Percentiles rank a stretch among this genome's conserved stretches.
phyloP scores from a whole-genome alignment of 2,329 filamentous ascomycete genomes.

The Trichoderma breve region DNA sequence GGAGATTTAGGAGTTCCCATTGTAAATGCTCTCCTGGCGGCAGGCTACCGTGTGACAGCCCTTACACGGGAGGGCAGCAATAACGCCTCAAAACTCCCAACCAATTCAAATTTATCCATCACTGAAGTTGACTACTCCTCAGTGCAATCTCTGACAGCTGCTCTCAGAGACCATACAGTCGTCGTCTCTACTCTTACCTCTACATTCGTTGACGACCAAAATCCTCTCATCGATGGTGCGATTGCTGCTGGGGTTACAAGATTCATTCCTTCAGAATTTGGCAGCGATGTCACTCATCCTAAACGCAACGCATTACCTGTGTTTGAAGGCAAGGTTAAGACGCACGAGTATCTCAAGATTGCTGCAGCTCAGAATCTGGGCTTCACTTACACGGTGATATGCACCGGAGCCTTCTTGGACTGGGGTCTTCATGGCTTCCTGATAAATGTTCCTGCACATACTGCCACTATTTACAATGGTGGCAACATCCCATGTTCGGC shows the following conservation, averaged over 20 bases:
- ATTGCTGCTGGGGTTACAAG: not conserved
- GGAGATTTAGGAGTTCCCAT: not conserved
- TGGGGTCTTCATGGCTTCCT: not conserved
- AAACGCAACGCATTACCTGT: not conserved
- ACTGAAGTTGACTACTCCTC: not conserved
- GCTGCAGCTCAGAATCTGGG: not conserved
- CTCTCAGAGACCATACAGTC: not conserved
- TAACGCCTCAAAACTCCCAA: not conserved
- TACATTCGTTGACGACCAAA: not conserved
- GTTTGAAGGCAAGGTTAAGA: not conserved
- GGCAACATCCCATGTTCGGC: constrained; percentile 2
- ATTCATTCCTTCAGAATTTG: constrained; percentile 6
- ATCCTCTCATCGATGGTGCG: not conserved
- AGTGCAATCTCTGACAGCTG: not conserved
- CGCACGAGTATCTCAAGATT: not conserved
- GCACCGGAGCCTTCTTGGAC: not conserved
- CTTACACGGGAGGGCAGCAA: not conserved
- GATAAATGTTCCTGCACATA: not conserved
- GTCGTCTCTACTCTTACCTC: not conserved
- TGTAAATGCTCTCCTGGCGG: not conserved
- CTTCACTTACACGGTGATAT: not conserved
- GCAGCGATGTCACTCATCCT: not conserved
- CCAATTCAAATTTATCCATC: not conserved
- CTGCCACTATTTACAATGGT: not conserved
- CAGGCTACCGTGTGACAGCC: not conserved